Evolutionary conservation across 768 basidiomycete genomes (phyloP), one percentile per base, ranked within the genome.

Genomic region (Russula lepida): DNA sequence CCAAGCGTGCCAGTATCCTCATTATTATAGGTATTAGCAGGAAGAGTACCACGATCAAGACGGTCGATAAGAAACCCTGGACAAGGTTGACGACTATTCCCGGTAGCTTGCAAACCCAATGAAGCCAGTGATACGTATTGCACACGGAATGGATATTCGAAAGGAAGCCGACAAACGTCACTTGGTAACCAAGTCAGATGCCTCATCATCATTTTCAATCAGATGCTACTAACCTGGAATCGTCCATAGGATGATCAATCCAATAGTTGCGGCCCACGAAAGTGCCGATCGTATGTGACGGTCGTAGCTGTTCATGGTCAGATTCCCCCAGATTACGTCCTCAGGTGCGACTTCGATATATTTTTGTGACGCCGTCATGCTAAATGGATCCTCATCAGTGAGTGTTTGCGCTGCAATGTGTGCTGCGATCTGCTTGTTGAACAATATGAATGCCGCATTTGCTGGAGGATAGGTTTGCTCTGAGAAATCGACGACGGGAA

Each of bases 281-380:
- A 90, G 74, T 13, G 69, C 67, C 17, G 39, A 64, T 17, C 73
- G 68, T 6, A 73, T 30, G 28, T 70, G 69, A 11, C 69, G 70
- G 60, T 95, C 92, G 67, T 97, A 98, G 0, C 92, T 88, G 70
- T 95, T 95, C 76, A 98, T 71, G 32, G 83, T 81, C 9, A 99
- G 77, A 71, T 97, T 98, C 4, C 79, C 74, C 95, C 95, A 98
- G 64, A 98, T 87, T 49, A 99, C 87, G 72, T 97, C 94, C 30
- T 81, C 78, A 0, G 95, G 94, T 0, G 87, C 80, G 55, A 95
- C 85, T 71, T 97, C 95, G 43, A 86, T 79, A 69, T 85, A 88
- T 54, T 84, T 83, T 28, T 58, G 44, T 6, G 50, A 30, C 28
- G 77, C 76, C 11, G 79, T 78, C 92, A 98, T 97, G 17, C 82